Percentiles rank a stretch among this genome's conserved stretches.
These are phyloP conservation scores for Solanum chiquidenum DNA, from an alignment of 257 asterid species.

Conservation along the genomic window DNA sequence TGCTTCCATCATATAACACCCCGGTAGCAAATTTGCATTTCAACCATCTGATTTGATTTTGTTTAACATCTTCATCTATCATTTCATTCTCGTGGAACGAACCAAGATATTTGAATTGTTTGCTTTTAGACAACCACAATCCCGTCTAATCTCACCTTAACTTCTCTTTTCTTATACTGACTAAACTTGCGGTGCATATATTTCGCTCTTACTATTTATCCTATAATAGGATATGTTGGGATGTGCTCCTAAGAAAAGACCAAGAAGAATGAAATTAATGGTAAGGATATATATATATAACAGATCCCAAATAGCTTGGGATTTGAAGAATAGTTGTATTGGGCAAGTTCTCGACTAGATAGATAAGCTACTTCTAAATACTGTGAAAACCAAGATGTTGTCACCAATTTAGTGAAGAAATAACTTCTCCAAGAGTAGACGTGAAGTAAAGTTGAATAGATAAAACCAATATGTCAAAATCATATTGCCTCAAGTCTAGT, in stretches of 20 bases:
- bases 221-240: background rate
- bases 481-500: background rate
- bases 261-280: background rate
- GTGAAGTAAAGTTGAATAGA: background rate
- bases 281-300: background rate
- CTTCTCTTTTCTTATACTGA: background rate
- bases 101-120: background rate
- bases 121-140: background rate
- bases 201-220: background rate
- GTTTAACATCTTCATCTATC: background rate
- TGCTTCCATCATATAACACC: background rate
- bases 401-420: background rate
- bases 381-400: background rate
- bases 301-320: background rate
- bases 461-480: background rate
- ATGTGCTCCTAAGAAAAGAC: background rate
- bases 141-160: background rate
- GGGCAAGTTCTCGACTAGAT: background rate
- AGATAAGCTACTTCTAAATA: background rate
- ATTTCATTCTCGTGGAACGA: background rate
- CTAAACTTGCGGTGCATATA: background rate
- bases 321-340: background rate
- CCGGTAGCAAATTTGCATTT: background rate
- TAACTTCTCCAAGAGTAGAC: background rate
- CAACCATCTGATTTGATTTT: background rate